Base-by-base conservation (phyloP, 495 filamentous ascomycete genomes). In the Penicillium paxilli region DNA sequence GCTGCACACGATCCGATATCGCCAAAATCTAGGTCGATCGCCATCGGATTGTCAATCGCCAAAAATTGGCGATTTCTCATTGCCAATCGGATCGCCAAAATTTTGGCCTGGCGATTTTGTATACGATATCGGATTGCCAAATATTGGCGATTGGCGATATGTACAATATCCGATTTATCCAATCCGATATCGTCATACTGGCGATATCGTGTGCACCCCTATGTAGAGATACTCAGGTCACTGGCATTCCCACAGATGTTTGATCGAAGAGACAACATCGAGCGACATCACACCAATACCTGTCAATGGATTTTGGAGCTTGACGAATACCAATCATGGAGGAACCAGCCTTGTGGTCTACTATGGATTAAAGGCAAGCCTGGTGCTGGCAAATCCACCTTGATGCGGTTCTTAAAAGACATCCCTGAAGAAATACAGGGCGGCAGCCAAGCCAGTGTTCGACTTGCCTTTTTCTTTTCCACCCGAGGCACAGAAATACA, bases 331-430 rank as follows among this genome's bases (percentile, higher is more conserved):
- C 54, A 49, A 23, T 62, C 33, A 5, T 80, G 75, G 77, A 33
- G 54, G 16, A 38, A 56, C 17, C n/a, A 58, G 55, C 11, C 50
- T 26, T n/a, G 20, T 11, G 55, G 59, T 45, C 45, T 80, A 11
- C 63, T 80, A 9, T 80, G 77, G 79, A 70, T 80, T 28, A 73
- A 74, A 48, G 78, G 78, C 17, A 81, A 78, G 47, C 75, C 76
- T 3, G 76, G 78, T 19, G 70, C 71, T 9, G 77, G 78, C 0
- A 80, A 80, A 63, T 79, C 76, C 1, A 80, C 78, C 1, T 46
- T 80, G 20, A 65, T 76, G 60, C 69, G 30, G 0, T 63, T 49
- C 37, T 30, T 63, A 16, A 37, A 49, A 14, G 44, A 44, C 12
- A 59, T 23, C 50, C 57, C 57, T 23, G 42, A 42, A 2, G 22